Evolutionary conservation across 2,329 filamentous ascomycete genomes (phyloP), one percentile per base, ranked within the genome.

Genomic region (Pyricularia sp.): DNA sequence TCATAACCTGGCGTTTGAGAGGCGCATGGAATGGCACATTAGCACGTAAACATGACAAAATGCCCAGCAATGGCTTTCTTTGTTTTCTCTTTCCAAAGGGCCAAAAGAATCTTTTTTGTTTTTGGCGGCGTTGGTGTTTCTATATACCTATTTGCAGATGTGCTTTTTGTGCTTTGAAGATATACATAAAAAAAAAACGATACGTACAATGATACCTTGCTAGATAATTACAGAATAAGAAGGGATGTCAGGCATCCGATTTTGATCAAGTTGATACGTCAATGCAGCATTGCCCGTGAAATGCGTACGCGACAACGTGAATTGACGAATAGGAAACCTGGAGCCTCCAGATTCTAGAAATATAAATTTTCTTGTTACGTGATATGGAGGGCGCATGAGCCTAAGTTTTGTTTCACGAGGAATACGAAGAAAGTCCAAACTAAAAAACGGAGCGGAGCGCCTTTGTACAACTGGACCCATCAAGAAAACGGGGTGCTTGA

Each of bases 91-190:
- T 59, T 59, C 55, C 3, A 59, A 59, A 59, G 3, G 22, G 26
- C n/a, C 24, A 26, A 28, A 19, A 26, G 24, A 35, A 12, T 35
- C 12, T 12, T 35, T 33, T 35, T 35, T 16, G 12, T 35, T 33
- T n/a, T 13, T 30, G 49, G 55, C 26, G 55, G 24, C 28, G n/a
- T 24, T 57, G 24, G 16, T 59, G 53, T 24, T 59, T 24, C 55
- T 26, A 59, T 59, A 59, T 59, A 59, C 55, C 55, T 59, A 59
- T 59, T 59, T 59, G 55, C 55, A 59, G 55, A 59, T 59, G 55
- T 26, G 9, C 26, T 26, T 16, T 59, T 59, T 59, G 55, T 59
- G 55, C 55, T 59, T 28, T 19, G 12, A 59, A 59, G 28, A 28
- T 49, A 49, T 16, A 7, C 40, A 49, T 49, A 19, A 49, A 35